These are phyloP conservation scores for Earliella scabrosa DNA, from an alignment of 1,284 basidiomycete genomes.

Conservation along the genomic window DNA sequence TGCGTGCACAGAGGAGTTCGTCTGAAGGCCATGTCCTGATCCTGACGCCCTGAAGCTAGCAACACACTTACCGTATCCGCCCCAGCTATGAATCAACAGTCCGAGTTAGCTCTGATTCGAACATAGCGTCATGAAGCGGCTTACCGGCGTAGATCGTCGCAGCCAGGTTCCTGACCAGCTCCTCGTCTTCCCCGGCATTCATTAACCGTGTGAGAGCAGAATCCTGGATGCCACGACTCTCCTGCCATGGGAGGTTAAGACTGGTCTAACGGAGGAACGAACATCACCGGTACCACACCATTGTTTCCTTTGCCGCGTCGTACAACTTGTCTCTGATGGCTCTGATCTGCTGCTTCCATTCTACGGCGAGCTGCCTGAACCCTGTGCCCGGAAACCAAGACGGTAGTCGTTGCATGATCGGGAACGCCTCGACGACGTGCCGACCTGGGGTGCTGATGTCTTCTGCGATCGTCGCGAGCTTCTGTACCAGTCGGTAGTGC, in stretches of 20 bases:
- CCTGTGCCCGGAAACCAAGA: slow-evolving; percentile 20
- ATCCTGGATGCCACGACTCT: not conserved
- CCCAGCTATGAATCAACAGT: slow-evolving; percentile 5
- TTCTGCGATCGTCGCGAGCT: slow-evolving; percentile 14
- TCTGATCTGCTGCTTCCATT: slow-evolving; percentile 9
- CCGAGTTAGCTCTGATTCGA: not conserved
- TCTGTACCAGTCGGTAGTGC: slow-evolving; percentile 13
- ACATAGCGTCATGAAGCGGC: not conserved
- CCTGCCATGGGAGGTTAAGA: not conserved
- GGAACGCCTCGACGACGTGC: slow-evolving; percentile 20
- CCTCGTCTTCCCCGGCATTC: slow-evolving; percentile 6
- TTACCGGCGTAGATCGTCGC: slow-evolving; percentile 22
- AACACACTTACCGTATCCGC: slow-evolving; percentile 16
- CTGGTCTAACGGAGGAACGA: not conserved
- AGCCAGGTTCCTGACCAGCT: slow-evolving; percentile 7
- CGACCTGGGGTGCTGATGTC: slow-evolving; percentile 18
- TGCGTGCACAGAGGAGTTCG: slow-evolving; percentile 11
- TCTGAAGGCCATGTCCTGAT: slow-evolving; percentile 1
- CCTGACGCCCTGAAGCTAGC: too few species aligned
- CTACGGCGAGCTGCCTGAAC: slow-evolving; percentile 11
- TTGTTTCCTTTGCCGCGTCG: slow-evolving; percentile 5
- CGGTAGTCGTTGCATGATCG: slow-evolving; percentile 14
- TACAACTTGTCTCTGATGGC: slow-evolving; percentile 13
- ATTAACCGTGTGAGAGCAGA: slow-evolving; percentile 6
- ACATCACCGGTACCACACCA: slow-evolving; percentile 6